These are phyloP conservation scores for Coriaria nepalensis DNA, from an alignment of 306 rosid species.

Conservation along the genomic window DNA sequence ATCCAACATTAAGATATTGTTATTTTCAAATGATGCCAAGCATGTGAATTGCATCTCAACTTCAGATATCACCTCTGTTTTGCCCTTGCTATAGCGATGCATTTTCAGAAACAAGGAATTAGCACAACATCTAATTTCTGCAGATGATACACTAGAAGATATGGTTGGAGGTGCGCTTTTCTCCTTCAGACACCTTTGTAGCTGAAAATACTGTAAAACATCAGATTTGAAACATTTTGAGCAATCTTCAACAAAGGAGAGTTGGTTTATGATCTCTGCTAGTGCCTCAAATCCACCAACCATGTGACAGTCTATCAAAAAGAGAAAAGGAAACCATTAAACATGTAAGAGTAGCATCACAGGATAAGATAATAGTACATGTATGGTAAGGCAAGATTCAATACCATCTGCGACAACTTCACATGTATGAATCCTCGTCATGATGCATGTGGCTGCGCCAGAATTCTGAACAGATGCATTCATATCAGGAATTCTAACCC, in stretches of 20 bases:
- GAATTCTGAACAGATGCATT: slow-evolving; percentile 22
- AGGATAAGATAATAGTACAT: too few species aligned
- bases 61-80: slow-evolving; percentile 32
- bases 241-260: slow-evolving; percentile 39
- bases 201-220: slow-evolving; percentile 56
- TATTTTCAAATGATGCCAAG: slow-evolving; percentile 50
- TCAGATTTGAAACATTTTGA: slow-evolving; percentile 63
- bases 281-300: slow-evolving; percentile 56
- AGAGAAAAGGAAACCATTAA: too few species aligned
- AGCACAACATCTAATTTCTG: slow-evolving; percentile 47
- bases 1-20: slow-evolving; percentile 28
- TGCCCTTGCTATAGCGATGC: slow-evolving; percentile 22
- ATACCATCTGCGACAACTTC: slow-evolving; percentile 58
- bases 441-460: slow-evolving; percentile 30
- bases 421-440: slow-evolving; percentile 47
- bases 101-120: slow-evolving; percentile 40
- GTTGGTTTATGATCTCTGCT: slow-evolving; percentile 35
- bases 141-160: slow-evolving; percentile 19
- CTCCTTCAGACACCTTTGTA: slow-evolving; percentile 32
- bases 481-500: slow-evolving; percentile 66
- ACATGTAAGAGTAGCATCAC: too few species aligned
- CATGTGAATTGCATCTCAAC: slow-evolving; percentile 40
- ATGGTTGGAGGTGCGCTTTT: slow-evolving; percentile 18
- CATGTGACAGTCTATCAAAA: slow-evolving; percentile 37
- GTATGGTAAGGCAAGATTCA: slow-evolving; percentile 16